Conservation (phyloP, 495 filamentous ascomycete genomes). For the Delitschia confertaspora region DNA sequence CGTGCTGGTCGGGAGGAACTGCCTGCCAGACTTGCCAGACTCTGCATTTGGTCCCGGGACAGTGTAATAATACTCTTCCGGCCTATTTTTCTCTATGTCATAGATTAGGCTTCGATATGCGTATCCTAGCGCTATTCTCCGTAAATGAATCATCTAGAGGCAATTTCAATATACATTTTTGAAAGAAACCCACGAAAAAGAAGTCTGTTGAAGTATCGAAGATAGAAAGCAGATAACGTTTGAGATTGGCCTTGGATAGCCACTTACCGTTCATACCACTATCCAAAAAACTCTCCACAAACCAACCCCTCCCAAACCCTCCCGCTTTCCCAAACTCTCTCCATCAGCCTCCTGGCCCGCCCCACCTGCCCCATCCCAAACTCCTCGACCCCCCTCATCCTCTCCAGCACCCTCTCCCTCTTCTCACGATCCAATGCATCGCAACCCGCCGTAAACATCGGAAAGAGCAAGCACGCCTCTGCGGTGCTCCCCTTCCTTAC, state of each 20-base stretch:
- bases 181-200: not conserved
- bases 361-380: slow-evolving; percentile 67
- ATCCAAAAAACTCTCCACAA: slow-evolving; percentile 60
- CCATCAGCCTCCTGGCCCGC: slow-evolving; percentile 44
- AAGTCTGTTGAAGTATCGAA: not conserved
- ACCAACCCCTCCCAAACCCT: slow-evolving; percentile 56
- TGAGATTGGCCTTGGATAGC: not conserved
- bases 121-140: too few species aligned
- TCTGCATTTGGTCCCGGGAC: too few species aligned
- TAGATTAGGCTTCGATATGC: too few species aligned
- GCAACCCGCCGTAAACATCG: slow-evolving; percentile 78
- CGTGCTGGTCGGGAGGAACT: too few species aligned
- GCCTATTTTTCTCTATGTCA: too few species aligned
- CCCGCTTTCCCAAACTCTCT: slow-evolving; percentile 56
- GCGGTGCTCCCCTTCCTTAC: slow-evolving; percentile 59
- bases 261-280: slow-evolving; percentile 4
- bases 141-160: too few species aligned
- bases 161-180: not conserved
- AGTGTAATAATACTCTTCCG: too few species aligned
- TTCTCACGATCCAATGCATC: slow-evolving; percentile 52
- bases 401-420: slow-evolving; percentile 52
- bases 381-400: slow-evolving; percentile 61
- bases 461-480: slow-evolving; percentile 70
- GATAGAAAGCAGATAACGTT: not conserved
- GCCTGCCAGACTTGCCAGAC: too few species aligned